phyloP scores from a whole-genome alignment of 1,284 basidiomycete species.

The Rhodotorula sp. region DNA sequence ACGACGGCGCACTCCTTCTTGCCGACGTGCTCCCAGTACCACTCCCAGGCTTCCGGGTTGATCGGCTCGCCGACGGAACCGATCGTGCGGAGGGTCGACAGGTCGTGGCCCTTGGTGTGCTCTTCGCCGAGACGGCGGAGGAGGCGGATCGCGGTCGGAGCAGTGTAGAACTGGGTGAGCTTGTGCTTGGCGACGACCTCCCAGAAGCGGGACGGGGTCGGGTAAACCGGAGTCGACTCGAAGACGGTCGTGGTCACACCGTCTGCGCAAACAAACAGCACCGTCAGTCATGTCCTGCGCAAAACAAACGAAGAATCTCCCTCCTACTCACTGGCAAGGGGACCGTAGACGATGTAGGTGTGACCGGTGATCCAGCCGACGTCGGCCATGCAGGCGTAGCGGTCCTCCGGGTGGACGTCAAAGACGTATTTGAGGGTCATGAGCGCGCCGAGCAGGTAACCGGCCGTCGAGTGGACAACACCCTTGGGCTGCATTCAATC shows the following conservation, averaged over 20 bases:
- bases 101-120: conserved; percentile 80
- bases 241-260: conserved; percentile 92
- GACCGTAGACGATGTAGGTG: conserved; percentile 96
- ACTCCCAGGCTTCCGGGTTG: conserved; percentile 98
- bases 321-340: conserved; percentile 61
- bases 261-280: conserved; percentile 48
- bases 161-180: conserved; percentile 88
- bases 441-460: conserved; percentile 53
- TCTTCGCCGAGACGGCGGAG: conserved; percentile 83
- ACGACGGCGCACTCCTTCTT: conserved; percentile 87
- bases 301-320: too few species aligned
- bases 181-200: conserved; percentile 89
- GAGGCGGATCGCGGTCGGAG: conserved; percentile 82
- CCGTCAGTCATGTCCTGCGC: not conserved
- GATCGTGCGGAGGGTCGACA: conserved; percentile 78
- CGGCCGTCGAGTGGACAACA: conserved; percentile 92
- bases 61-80: conserved; percentile 97
- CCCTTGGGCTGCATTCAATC: conserved; percentile 71
- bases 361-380: conserved; percentile 99
- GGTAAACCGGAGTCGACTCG: conserved; percentile 96
- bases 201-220: conserved; percentile 95
- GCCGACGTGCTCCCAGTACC: conserved; percentile 96
- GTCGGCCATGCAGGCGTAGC: conserved; percentile 97
- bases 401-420: conserved; percentile 74
- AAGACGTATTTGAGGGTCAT: conserved; percentile 78